Conservation (phyloP, 306 rosid genomes). For the Prunus mume region DNA sequence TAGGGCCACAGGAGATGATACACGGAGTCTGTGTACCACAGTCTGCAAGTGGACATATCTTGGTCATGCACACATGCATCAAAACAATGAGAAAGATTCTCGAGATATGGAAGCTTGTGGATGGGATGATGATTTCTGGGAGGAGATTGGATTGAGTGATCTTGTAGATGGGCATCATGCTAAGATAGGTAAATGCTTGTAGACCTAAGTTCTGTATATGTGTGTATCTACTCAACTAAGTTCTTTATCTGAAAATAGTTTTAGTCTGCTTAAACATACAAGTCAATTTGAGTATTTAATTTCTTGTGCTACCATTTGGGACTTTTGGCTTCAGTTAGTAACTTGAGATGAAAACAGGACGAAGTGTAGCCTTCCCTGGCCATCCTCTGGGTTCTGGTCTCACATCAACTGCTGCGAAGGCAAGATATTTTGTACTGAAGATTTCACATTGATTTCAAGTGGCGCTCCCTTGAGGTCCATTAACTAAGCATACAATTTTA, state of each 20-base stretch:
- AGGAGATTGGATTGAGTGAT: slow-evolving; percentile 97
- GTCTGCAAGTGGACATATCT: slow-evolving; percentile 99
- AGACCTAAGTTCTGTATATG: neutral
- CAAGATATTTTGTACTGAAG: slow-evolving; percentile 54
- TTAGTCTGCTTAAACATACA: neutral
- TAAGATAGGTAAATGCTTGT: slow-evolving; percentile 68
- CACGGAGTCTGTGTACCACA: slow-evolving; percentile 93
- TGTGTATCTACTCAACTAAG: neutral
- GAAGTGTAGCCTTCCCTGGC: slow-evolving; percentile 98
- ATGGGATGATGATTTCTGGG: slow-evolving; percentile 99
- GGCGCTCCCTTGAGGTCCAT: slow-evolving; percentile 42
- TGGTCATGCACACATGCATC: slow-evolving; percentile 98
- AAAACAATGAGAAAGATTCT: slow-evolving; percentile 58
- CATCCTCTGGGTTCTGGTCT: slow-evolving; percentile 96
- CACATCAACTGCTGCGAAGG: slow-evolving; percentile 87
- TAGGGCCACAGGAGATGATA: slow-evolving; percentile 97
- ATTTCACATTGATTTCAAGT: slow-evolving; percentile 51
- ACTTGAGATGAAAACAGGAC: slow-evolving; percentile 67
- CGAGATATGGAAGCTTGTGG: slow-evolving; percentile 95
- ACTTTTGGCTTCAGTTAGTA: slow-evolving; percentile 23
- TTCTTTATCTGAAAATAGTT: neutral
- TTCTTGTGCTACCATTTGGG: slow-evolving; percentile 18
- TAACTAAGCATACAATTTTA: slow-evolving; percentile 27
- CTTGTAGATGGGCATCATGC: slow-evolving; percentile 96
- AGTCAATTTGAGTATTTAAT: slow-evolving; percentile 4